Percentiles rank a stretch among this genome's conserved stretches.
Conservation (phyloP, 805 yeast species). For the Maudiozyma serrabonitensis region DNA sequence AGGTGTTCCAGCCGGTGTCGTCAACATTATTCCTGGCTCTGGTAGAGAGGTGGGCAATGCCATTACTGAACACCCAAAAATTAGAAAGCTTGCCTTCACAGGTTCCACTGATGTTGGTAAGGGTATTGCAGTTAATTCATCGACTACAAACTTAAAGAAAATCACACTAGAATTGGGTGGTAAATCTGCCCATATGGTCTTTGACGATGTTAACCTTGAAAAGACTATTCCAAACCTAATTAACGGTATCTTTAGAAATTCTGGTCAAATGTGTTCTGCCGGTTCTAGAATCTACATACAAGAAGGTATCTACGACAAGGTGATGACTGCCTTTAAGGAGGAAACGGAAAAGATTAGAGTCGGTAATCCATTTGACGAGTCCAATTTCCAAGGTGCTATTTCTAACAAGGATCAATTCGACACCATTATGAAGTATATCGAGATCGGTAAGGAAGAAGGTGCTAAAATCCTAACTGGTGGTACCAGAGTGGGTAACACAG, state of each 20-base stretch:
- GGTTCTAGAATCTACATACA: conserved; percentile 74
- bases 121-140: conserved; percentile 58
- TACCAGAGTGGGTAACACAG: conserved; percentile 53
- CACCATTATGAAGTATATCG: conserved; percentile 59
- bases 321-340: conserved; percentile 46
- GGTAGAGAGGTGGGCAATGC: no score
- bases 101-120: no score
- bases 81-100: no score
- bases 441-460: no score
- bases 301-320: conserved; percentile 57
- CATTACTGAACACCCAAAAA: no score
- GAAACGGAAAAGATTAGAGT: conserved; percentile 53
- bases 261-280: conserved; percentile 78
- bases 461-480: no score
- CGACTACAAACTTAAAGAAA: conserved; percentile 65
- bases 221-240: conserved; percentile 42
- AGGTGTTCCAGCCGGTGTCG: no score
- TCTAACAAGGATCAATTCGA: conserved; percentile 60
- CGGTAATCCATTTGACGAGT: conserved; percentile 66
- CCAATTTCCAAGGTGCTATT: conserved; percentile 68
- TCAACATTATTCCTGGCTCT: no score
- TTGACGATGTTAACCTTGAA: conserved; percentile 55
- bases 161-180: conserved; percentile 78
- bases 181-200: conserved; percentile 68
- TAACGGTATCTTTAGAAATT: conserved; percentile 64